Evolutionary conservation across 1,139 yeast species (phyloP).

Genomic region (Hanseniaspora gamundiae): DNA sequence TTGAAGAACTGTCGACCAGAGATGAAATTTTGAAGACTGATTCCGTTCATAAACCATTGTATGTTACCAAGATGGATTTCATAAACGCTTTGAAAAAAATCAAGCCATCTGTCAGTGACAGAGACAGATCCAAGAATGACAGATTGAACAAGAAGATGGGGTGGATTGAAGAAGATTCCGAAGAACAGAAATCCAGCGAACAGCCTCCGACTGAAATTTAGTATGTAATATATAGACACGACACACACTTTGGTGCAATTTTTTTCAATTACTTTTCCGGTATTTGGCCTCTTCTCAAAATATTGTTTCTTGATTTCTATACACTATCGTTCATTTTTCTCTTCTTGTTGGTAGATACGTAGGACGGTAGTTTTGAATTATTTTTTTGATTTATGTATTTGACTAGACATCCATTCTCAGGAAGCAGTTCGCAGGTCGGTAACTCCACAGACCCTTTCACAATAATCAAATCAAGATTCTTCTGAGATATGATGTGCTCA

Average conservation of each 20-base stretch:
- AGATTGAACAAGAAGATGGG: constrained; percentile 46
- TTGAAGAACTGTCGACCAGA: constrained; percentile 33
- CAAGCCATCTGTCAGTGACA: constrained; percentile 84
- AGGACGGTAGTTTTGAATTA: constrained; percentile 10
- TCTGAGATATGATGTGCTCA: constrained; percentile 4
- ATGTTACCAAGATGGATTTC: constrained; percentile 57
- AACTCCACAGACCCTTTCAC: constrained; percentile 57
- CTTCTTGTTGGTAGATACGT: constrained; percentile 20
- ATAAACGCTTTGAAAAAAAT: constrained; percentile 57
- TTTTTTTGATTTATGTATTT: constrained; percentile 12
- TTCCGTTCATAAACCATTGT: constrained; percentile 28
- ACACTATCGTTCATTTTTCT: constrained; percentile 40
- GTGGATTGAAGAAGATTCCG: constrained; percentile 30
- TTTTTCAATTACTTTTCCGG: constrained; percentile 12
- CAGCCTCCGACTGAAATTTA: not conserved
- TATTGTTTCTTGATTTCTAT: constrained; percentile 52
- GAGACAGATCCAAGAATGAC: constrained; percentile 70
- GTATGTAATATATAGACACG: not conserved
- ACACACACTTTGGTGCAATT: too few species aligned
- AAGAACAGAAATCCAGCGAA: constrained; percentile 8
- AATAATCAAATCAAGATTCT: constrained; percentile 33
- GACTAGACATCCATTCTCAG: constrained; percentile 15
- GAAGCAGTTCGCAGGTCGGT: constrained; percentile 36
- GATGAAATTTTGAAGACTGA: constrained; percentile 19
- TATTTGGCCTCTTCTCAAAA: constrained; percentile 38